These are phyloP conservation scores for Mesembryanthemum crystallinum DNA, from an alignment of 148 eudicot genomes.

Conservation along the genomic window DNA sequence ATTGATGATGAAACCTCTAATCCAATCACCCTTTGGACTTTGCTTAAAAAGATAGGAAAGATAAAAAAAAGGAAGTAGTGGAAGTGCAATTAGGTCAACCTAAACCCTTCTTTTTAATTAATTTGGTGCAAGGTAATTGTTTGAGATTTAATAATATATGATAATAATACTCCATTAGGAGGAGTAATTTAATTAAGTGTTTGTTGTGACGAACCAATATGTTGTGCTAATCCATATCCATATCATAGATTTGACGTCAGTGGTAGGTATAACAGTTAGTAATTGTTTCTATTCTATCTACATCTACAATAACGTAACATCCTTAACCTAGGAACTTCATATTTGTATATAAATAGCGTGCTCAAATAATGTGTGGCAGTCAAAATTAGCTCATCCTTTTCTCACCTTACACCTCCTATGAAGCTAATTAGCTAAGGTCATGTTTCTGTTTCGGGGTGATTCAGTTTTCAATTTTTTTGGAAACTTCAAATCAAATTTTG, in stretches of 20 bases:
- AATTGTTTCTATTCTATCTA: not conserved
- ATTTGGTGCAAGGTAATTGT: constrained; percentile 17
- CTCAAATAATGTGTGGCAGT: not conserved
- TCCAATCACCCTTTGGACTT: constrained; percentile 19
- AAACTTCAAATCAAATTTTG: too few species aligned
- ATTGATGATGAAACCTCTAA: constrained; percentile 28
- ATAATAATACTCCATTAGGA: not conserved
- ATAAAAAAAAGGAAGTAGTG: not conserved
- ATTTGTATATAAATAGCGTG: not conserved
- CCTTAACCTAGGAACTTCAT: not conserved
- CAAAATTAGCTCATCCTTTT: not conserved
- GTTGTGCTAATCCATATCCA: not conserved
- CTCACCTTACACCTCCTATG: not conserved
- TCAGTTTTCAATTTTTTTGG: too few species aligned
- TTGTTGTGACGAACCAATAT: not conserved
- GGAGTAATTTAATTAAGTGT: not conserved
- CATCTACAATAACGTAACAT: not conserved
- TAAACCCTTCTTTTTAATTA: constrained; percentile 12
- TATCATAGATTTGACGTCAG: constrained; percentile 13
- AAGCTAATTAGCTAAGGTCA: not conserved
- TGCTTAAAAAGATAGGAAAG: constrained; percentile 21
- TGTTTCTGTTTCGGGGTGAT: too few species aligned
- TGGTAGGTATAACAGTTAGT: too few species aligned
- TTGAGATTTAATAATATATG: constrained; percentile 5
- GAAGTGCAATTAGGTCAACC: constrained; percentile 36